Evolutionary conservation across 805 yeast genomes (phyloP), one percentile per base, ranked within the genome.

Genomic region (Kluyveromyces lactis): DNA sequence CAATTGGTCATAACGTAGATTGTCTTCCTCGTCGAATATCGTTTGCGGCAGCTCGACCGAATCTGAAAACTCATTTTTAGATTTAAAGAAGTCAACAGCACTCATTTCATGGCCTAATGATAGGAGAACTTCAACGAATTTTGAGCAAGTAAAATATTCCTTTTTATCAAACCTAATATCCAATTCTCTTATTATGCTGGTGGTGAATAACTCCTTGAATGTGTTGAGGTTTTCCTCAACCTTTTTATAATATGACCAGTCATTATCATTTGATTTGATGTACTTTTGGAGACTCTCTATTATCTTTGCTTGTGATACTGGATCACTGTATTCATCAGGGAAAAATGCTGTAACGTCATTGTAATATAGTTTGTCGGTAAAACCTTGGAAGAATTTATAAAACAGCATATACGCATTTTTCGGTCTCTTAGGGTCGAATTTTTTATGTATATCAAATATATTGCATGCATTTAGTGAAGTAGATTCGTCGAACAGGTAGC

Each of bases 101-200:
- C 57, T 46, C 26, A 60, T 60, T 40, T 62, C 63, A 43, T 69
- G 67, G 39, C 62, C 61, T 28, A 63, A 34, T 62, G 62, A 13
- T 53, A 69, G 24, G 58, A 68, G 32, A 51, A 59, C 44, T 33
- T 48, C 21, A 43, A 57, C 39, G 55, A 56, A 58, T 28, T 55
- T 55, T 4, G 61, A 60, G 13, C 56, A 58, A 9, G 62, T 58
- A 4, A 53, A 60, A 26, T 58, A 73, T 29, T 78, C 75, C 32
- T 66, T 60, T 2, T 66, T 52, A 32, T 71, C 75, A 43, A 71
- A 69, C 44, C 72, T 79, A 23, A 68, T 58, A 38, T 82, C 89
- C 42, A 84, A 68, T 53, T 86, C 94, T 33, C 76, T 60, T 12
- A 85, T 55, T 6, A 82, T 68, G 0, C 92, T 84, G 53, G 73